Percentiles rank a stretch among this genome's conserved stretches.
phyloP scores from a whole-genome alignment of 495 filamentous ascomycete species.

The Daldinia concentrica region DNA sequence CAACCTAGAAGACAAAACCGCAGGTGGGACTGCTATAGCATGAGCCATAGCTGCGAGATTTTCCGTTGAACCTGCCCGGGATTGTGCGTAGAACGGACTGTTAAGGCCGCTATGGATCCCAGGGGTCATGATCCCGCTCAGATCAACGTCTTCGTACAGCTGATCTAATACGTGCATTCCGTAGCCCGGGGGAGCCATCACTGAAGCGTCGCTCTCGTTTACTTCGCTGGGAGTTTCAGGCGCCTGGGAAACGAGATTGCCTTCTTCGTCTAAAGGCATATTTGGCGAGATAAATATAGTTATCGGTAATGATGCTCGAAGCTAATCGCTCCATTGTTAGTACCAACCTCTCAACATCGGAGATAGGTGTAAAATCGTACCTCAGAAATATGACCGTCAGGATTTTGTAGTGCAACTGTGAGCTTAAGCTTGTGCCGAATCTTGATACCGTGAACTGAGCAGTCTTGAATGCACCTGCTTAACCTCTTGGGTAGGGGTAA shows the following conservation, averaged over 20 bases:
- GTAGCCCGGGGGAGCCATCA: constrained; percentile 84
- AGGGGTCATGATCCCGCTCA: constrained; percentile 79
- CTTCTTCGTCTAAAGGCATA: constrained; percentile 82
- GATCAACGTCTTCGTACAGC: constrained; percentile 85
- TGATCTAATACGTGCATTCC: constrained; percentile 87
- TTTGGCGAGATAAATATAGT: constrained; percentile 94
- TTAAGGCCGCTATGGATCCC: constrained; percentile 72
- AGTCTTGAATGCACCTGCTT: constrained; percentile 83
- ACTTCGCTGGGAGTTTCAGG: constrained; percentile 51
- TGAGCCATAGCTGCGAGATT: constrained; percentile 67
- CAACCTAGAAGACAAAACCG: constrained; percentile 70
- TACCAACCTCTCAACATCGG: not conserved
- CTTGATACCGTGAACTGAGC: constrained; percentile 83
- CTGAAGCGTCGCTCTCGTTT: constrained; percentile 46
- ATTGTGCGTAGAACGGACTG: constrained; percentile 80
- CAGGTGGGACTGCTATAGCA: constrained; percentile 64
- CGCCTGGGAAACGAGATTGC: constrained; percentile 69
- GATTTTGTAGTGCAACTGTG: constrained; percentile 87
- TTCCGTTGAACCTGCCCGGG: constrained; percentile 79
- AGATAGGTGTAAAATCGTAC: constrained; percentile 52
- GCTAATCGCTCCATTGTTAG: constrained; percentile 52
- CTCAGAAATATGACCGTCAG: constrained; percentile 92
- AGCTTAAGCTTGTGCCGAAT: constrained; percentile 87
- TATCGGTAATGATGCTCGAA: constrained; percentile 86
- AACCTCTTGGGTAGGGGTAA: constrained; percentile 81